Conservation (phyloP, 1,139 yeast species). For the Kurtzmaniella natalensis region DNA sequence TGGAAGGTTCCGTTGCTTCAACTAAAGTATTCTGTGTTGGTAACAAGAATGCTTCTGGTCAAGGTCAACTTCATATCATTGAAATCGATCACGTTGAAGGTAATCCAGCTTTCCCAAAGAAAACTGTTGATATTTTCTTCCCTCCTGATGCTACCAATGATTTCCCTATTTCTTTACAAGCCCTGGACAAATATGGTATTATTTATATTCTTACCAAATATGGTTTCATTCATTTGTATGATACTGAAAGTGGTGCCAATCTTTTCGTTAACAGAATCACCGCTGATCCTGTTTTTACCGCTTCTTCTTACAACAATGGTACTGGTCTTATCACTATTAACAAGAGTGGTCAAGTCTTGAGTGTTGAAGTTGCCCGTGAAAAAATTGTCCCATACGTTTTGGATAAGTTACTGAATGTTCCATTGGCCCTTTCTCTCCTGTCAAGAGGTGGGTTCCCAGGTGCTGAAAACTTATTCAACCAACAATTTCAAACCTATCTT, state of each 20-base stretch:
- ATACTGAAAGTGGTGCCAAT: conserved; percentile 86
- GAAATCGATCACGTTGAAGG: conserved; percentile 93
- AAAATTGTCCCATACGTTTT: conserved; percentile 88
- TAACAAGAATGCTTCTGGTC: conserved; percentile 80
- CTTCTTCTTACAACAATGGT: conserved; percentile 65
- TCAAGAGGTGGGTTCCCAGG: conserved; percentile 97
- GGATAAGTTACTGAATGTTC: conserved; percentile 80
- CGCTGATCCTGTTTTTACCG: conserved; percentile 93
- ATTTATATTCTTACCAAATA: conserved; percentile 88
- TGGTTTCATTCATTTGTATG: conserved; percentile 95
- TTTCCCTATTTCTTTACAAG: conserved; percentile 92
- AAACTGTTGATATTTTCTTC: conserved; percentile 88
- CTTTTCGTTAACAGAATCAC: conserved; percentile 96
- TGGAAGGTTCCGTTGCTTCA: conserved; percentile 70
- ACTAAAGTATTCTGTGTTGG: conserved; percentile 90
- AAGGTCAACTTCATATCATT: conserved; percentile 84
- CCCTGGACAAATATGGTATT: conserved; percentile 81
- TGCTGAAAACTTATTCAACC: conserved; percentile 86
- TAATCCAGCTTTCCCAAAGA: conserved; percentile 83
- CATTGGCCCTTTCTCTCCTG: conserved; percentile 83
- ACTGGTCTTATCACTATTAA: conserved; percentile 92
- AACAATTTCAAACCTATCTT: conserved; percentile 85
- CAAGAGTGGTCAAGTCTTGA: conserved; percentile 91
- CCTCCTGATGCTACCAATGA: conserved; percentile 96
- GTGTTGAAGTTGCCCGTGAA: conserved; percentile 83